A percentile compares a stretch with the other conserved stretches of the same genome.
phyloP scores from a whole-genome alignment of 192 early-diverging fungal species.

The Linnemannia exigua region DNA sequence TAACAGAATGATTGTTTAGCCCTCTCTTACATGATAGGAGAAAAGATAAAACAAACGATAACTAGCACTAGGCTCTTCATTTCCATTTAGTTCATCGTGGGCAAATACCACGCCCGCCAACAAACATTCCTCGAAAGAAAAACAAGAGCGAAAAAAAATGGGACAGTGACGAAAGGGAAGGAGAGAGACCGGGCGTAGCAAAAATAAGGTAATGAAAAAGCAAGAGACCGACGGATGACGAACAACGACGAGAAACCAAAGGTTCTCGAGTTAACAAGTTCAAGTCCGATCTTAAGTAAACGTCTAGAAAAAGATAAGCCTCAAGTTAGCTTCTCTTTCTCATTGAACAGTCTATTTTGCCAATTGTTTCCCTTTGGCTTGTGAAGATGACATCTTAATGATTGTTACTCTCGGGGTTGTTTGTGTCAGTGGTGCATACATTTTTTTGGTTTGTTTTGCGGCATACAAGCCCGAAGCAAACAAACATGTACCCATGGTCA shows the following conservation, averaged over 20 bases:
- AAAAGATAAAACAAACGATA: neutral
- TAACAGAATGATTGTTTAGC: neutral
- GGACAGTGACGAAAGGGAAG: neutral
- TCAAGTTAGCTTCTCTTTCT: neutral
- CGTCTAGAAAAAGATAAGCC: neutral
- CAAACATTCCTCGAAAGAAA: neutral
- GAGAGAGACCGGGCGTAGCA: neutral
- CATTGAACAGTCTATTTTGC: neutral
- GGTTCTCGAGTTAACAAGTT: neutral
- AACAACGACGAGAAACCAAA: neutral
- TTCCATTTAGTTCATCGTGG: neutral
- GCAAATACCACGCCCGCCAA: neutral
- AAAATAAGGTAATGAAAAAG: neutral
- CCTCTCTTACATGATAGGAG: neutral
- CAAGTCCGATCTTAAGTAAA: constrained; percentile 10
- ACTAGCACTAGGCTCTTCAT: neutral
- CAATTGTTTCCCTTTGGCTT: neutral
- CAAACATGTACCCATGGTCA: neutral
- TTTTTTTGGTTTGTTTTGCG: neutral
- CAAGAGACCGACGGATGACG: neutral
- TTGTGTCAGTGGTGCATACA: neutral
- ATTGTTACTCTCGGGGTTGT: neutral
- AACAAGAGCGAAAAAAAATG: neutral
- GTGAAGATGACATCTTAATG: neutral
- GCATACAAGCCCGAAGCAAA: neutral